Evolutionary conservation across 2,329 filamentous ascomycete genomes (phyloP), one percentile per base, ranked within the genome.

Genomic region (Colletotrichum lindemuthianum): DNA sequence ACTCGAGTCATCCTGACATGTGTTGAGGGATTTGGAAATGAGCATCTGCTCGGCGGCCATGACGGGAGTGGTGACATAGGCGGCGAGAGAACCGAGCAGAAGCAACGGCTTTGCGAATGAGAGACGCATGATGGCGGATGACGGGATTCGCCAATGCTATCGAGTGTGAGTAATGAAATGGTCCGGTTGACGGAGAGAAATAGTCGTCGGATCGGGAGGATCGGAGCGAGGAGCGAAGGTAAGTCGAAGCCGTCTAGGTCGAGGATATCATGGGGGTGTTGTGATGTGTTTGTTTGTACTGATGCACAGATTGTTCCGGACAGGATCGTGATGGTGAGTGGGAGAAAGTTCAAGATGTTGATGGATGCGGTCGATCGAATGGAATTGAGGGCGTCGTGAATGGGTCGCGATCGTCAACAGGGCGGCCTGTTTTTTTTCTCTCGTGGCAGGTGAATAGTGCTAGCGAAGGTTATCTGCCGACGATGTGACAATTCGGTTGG

Each of bases 1-100:
- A 73, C 89, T 90, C 34, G 92, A 95, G 78, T 95, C 90, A 64
- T 88, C 82, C 83, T 94, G 91, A 79, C 94, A 97, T 50, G 91
- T 86, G 77, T 92, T 93, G 70, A 97, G 86, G 33, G 94, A 96
- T 74, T 86, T 92, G 60, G 94, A 96, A 71, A 89, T 84, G 72
- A 98, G 91, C 73, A 92, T 82, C 68, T 84, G 85, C 73, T 88
- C 83, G 67, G 87, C 90, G 63, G 86, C 72, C 15, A 81, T 84
- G 16, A 64, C 60, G 8, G 60, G 60, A 65, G 86, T 78, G 55
- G 86, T 74, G 41, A 77, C 69, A 59, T 82, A 64, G 44, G 78
- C 73, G 67, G 79, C 77, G 70, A 84, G 71, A 56, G 79, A 78
- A 74, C 81, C 76, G 70, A 85, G 72, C 60, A 82, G 71, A 69